phyloP scores from a whole-genome alignment of 352 stramenopile genomes.

The Globisporangium irregulare region DNA sequence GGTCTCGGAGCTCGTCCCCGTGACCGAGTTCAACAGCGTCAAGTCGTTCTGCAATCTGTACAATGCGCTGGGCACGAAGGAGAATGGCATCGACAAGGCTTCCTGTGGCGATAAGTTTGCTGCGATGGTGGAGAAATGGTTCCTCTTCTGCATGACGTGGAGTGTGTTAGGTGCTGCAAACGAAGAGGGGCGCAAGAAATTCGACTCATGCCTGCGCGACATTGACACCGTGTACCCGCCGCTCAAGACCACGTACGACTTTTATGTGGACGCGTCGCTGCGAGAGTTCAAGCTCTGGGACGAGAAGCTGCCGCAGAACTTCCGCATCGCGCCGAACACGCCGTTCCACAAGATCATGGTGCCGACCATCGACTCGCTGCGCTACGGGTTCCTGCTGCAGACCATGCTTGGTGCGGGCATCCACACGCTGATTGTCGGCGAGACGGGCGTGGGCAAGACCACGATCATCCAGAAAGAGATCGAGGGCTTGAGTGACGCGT shows the following conservation, averaged over 20 bases:
- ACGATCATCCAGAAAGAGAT: constrained; percentile 82
- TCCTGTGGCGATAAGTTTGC: constrained; percentile 66
- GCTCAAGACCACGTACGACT: constrained; percentile 92
- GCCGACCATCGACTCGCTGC: constrained; percentile 81
- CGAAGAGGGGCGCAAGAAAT: constrained; percentile 80
- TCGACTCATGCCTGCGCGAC: constrained; percentile 88
- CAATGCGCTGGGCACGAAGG: constrained; percentile 61
- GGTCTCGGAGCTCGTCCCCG: constrained; percentile 70
- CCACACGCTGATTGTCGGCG: constrained; percentile 85
- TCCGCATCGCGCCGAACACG: constrained; percentile 64
- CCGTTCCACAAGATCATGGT: constrained; percentile 88
- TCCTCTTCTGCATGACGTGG: constrained; percentile 85
- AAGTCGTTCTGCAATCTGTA: constrained; percentile 87
- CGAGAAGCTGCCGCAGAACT: constrained; percentile 74
- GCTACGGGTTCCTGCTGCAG: constrained; percentile 80
- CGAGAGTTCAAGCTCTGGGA: constrained; percentile 85
- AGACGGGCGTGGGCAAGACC: constrained; percentile 90
- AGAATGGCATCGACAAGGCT: constrained; percentile 69
- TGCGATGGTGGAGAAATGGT: constrained; percentile 76
- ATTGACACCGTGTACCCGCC: constrained; percentile 92
- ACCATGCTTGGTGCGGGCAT: constrained; percentile 73
- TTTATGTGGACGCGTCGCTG: constrained; percentile 82
- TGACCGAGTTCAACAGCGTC: constrained; percentile 80
- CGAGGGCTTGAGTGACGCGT: constrained; percentile 75
- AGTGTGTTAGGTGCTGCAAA: constrained; percentile 84